A percentile compares a stretch with the other conserved stretches of the same genome.
Conservation (phyloP, 1,284 basidiomycete species). For the Ceratobasidium theobromae region DNA sequence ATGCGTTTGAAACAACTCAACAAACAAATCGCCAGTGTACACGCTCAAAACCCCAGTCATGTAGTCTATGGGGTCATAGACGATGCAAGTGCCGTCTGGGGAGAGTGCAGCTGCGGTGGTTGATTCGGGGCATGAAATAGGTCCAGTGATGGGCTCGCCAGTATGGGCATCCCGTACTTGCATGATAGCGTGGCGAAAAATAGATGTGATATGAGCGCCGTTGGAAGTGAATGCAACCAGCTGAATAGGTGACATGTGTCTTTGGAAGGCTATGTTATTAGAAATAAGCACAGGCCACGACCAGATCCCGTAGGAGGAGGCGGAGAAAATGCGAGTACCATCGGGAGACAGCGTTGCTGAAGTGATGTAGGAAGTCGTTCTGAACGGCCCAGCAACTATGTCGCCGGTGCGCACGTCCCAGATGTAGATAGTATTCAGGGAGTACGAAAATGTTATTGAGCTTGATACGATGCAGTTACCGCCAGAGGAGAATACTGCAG, state of each 20-base stretch:
- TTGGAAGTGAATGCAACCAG: no score
- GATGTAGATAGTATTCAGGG: no score
- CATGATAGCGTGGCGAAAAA: no score
- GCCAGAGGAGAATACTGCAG: no score
- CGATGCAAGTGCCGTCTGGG: not conserved
- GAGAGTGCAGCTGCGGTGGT: not conserved
- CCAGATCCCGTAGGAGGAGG: constrained; percentile 56
- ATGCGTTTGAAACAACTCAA: not conserved
- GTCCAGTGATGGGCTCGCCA: not conserved
- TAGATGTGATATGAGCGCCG: no score
- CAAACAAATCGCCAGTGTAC: not conserved
- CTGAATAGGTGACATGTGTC: no score
- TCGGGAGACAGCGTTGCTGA: no score
- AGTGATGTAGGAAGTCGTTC: constrained; percentile 40
- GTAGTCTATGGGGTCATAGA: not conserved
- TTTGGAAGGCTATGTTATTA: no score
- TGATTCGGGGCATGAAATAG: not conserved
- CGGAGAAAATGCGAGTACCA: constrained; percentile 74
- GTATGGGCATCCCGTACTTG: constrained; percentile 1
- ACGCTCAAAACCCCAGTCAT: not conserved
- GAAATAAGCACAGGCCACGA: no score
- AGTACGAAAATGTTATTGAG: no score
- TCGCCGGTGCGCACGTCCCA: not conserved
- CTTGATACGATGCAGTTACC: no score
- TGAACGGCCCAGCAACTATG: not conserved